Base-by-base conservation (phyloP, 2,329 filamentous ascomycete species). In the Aspergillus aculeatus region DNA sequence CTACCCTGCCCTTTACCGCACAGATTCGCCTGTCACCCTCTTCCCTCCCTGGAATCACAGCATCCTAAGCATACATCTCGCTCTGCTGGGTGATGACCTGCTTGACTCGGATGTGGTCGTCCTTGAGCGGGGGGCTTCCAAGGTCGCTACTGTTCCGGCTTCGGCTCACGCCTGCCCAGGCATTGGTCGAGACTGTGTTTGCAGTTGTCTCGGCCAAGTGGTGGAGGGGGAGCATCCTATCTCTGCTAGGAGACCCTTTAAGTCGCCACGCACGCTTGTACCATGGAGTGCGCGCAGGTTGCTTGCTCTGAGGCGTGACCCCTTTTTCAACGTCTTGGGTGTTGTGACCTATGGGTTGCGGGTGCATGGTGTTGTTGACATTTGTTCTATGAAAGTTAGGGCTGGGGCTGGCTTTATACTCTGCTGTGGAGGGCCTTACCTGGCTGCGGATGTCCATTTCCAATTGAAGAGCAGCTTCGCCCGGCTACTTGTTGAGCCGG, bases 21-120 rank as follows among this genome's bases (percentile, higher is more conserved):
- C 38, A 35, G 14, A 3, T 12, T 16, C 32, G 11, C 12, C 32
- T 35, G 1, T 16, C 32, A 12, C 14, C 32, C 32, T 35, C 32
- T 35, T 16, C 12, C 32, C 11, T 16, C 24, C 24, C 44, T 31
- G 44, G 16, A 5, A 14, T 19, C 5, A 38, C 35, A 16, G 21
- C 32, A 49, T n/a, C 7, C 64, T 54, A 70, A n/a, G 62, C 24
- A 10, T 68, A 62, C 38, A 70, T 12, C 62, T 73, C 69, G 21
- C 67, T 72, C 58, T 73, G 66, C 62, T 75, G 73, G 44, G 63
- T 68, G 44, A 75, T 73, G 2, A 73, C 70, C 51, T 71, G 72
- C 59, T 70, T 72, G 5, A 75, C 66, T 35, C 66, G 69, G 52
- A 75, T 75, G 31, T 68, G 67, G 16, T 67, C 66, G 12, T 61